phyloP scores from a whole-genome alignment of 352 stramenopile species.

The Pythium chondricola region DNA sequence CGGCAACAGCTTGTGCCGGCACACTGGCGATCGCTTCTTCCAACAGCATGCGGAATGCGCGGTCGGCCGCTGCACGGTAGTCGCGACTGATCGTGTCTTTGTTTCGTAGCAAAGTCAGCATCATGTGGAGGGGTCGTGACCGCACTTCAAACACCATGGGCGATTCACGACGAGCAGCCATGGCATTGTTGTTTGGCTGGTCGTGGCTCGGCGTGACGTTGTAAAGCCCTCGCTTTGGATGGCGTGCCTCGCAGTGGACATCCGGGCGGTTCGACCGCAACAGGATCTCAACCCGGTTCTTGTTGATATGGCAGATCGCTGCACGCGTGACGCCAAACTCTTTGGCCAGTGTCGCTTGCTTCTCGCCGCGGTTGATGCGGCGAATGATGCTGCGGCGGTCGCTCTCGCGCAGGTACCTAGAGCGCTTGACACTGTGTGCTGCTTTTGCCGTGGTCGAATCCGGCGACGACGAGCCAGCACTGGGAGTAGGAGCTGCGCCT shows the following conservation, averaged over 20 bases:
- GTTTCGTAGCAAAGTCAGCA: conserved; percentile 17
- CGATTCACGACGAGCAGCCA: conserved; percentile 5
- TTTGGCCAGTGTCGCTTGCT: conserved; percentile 30
- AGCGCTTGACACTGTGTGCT: conserved; percentile 9
- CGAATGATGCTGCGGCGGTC: conserved; percentile 26
- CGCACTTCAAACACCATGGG: conserved; percentile 22
- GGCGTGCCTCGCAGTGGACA: conserved; percentile 11
- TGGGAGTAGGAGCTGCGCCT: too few relatives aligned
- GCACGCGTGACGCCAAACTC: conserved; percentile 32
- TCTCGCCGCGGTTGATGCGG: conserved; percentile 28
- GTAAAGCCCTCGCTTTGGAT: conserved; percentile 23
- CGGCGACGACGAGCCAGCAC: too few relatives aligned
- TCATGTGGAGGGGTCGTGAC: conserved; percentile 15
- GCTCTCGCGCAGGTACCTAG: conserved; percentile 19
- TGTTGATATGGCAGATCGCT: conserved; percentile 37
- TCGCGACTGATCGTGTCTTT: conserved; percentile 4
- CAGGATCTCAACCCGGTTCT: conserved; percentile 36
- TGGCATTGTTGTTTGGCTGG: not conserved
- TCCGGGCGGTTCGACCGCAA: conserved; percentile 19
- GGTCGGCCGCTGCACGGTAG: conserved; percentile 14
- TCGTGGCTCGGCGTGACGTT: not conserved
- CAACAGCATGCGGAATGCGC: conserved; percentile 20
- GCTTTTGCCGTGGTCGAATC: too few relatives aligned
- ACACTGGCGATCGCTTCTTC: conserved; percentile 23
- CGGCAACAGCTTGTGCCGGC: conserved; percentile 9